Conservation (phyloP, 768 basidiomycete genomes). For the Pleurotus tuoliensis region DNA sequence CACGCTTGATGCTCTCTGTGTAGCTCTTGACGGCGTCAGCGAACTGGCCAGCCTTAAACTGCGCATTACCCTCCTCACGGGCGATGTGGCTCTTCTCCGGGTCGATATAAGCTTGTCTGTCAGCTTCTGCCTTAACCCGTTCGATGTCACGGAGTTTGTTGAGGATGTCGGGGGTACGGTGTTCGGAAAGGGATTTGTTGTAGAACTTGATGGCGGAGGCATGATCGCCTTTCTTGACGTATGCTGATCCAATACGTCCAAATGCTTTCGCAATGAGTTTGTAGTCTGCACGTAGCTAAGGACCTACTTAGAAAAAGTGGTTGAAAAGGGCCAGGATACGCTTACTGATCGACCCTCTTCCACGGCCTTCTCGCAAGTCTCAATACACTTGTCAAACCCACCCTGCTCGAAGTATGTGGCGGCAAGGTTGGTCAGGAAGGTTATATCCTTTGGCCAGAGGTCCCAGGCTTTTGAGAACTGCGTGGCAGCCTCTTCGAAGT, state of each 20-base stretch:
- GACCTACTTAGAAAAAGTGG: not conserved
- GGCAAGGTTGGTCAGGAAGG: constrained; percentile 87
- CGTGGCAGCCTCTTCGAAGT: constrained; percentile 72
- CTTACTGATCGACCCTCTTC: constrained; percentile 83
- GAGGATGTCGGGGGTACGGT: constrained; percentile 90
- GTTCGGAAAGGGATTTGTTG: constrained; percentile 92
- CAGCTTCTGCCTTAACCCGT: constrained; percentile 70
- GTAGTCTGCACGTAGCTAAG: constrained; percentile 83
- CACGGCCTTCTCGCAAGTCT: constrained; percentile 92
- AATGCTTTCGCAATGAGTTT: constrained; percentile 94
- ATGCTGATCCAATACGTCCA: constrained; percentile 85
- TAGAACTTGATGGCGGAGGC: constrained; percentile 82
- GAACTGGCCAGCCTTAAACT: constrained; percentile 93
- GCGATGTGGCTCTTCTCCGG: constrained; percentile 78
- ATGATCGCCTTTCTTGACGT: constrained; percentile 76
- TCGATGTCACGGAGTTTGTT: constrained; percentile 87
- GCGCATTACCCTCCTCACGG: constrained; percentile 87
- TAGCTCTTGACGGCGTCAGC: constrained; percentile 89
- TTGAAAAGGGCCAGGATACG: constrained; percentile 11
- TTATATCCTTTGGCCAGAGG: constrained; percentile 86
- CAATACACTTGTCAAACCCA: constrained; percentile 87
- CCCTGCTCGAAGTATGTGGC: constrained; percentile 94
- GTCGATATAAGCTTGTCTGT: constrained; percentile 82
- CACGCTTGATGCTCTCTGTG: constrained; percentile 94
- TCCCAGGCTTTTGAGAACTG: constrained; percentile 91